These are phyloP conservation scores for Pichia californica DNA, from an alignment of 805 yeast genomes.

Conservation along the genomic window DNA sequence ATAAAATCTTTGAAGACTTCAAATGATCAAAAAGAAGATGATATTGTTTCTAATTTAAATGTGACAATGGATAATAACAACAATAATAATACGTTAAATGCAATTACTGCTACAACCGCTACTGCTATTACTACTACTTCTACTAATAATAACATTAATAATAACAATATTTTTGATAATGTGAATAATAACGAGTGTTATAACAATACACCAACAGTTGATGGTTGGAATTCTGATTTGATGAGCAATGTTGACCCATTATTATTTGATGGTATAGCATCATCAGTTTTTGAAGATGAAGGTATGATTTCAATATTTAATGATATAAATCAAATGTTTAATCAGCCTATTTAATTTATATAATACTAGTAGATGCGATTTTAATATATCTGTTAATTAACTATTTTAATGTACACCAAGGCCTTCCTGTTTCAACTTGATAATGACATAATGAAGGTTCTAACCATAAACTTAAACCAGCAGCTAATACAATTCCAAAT, in stretches of 20 bases:
- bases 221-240: too few species aligned
- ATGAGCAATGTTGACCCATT: neutral
- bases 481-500: conserved; percentile 79
- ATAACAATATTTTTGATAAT: too few species aligned
- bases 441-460: conserved; percentile 67
- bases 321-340: conserved; percentile 1
- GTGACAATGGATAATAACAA: too few species aligned
- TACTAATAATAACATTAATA: too few species aligned
- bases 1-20: neutral
- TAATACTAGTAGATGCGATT: too few species aligned
- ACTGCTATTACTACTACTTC: too few species aligned
- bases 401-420: conserved; percentile 56
- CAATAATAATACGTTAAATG: too few species aligned
- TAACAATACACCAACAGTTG: too few species aligned
- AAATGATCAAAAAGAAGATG: neutral
- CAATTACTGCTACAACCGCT: too few species aligned
- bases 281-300: conserved; percentile 1
- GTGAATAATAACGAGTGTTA: too few species aligned
- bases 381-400: too few species aligned
- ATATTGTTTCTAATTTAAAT: neutral
- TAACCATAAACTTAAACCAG: conserved; percentile 62
- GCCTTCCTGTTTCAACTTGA: conserved; percentile 68
- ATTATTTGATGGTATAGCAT: conserved; percentile 1
- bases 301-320: neutral
- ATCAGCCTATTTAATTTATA: neutral